Percentiles rank a stretch among this genome's conserved stretches.
phyloP scores from a whole-genome alignment of 1,139 yeast genomes.

The Pichia sp. region DNA sequence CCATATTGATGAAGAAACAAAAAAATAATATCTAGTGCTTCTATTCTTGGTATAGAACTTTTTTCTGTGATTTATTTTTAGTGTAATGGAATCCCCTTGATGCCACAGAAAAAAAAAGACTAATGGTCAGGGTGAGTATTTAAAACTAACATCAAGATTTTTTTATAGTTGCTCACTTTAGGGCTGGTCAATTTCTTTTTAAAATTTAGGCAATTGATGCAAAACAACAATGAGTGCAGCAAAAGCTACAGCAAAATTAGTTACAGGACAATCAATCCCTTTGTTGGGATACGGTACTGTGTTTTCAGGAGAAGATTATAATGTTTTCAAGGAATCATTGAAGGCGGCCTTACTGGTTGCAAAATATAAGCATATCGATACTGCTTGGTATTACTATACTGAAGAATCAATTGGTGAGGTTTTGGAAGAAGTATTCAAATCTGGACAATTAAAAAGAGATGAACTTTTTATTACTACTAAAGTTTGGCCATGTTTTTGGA shows the following conservation, averaged over 20 bases:
- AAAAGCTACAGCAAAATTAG: constrained; percentile 22
- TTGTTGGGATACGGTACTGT: constrained; percentile 74
- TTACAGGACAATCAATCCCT: constrained; percentile 63
- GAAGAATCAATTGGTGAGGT: constrained; percentile 64
- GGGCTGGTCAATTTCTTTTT: too few species aligned
- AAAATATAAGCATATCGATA: constrained; percentile 75
- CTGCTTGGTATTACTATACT: constrained; percentile 64
- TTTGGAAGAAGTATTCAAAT: constrained; percentile 56
- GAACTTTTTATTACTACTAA: constrained; percentile 78
- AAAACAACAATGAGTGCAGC: constrained; percentile 6
- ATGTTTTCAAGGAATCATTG: constrained; percentile 52
- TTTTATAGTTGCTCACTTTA: too few species aligned
- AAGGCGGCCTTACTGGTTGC: constrained; percentile 55
- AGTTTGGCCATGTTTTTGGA: constrained; percentile 43
- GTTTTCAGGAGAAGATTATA: constrained; percentile 49
- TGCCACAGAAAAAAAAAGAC: too few species aligned
- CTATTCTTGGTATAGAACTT: too few species aligned
- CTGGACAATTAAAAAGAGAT: constrained; percentile 39
- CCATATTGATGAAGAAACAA: background rate
- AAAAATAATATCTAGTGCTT: too few species aligned
- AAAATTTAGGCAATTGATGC: too few species aligned
- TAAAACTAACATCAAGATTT: too few species aligned
- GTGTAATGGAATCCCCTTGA: too few species aligned
- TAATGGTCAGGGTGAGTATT: too few species aligned
- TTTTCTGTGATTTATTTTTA: too few species aligned